Evolutionary conservation across 2,329 filamentous ascomycete species (phyloP).

Genomic region (Colletotrichum agaves): DNA sequence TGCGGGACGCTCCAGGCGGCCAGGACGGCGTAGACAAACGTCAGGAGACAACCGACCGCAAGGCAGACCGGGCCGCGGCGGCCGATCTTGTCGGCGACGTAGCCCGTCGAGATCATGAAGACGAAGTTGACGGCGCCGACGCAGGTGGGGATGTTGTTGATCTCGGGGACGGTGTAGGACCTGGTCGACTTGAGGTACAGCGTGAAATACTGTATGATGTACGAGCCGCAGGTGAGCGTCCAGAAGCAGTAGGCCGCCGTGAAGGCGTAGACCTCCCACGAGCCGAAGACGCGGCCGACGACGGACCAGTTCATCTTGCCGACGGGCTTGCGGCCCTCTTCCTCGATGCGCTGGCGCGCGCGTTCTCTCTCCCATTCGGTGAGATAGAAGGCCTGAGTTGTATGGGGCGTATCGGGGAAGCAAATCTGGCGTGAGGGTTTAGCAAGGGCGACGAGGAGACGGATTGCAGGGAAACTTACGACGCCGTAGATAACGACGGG

Average conservation of each 20-base stretch:
- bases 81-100: conserved; percentile 49
- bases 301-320: conserved; percentile 51
- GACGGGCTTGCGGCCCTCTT: conserved; percentile 54
- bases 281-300: conserved; percentile 50
- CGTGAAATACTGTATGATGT: conserved; percentile 54
- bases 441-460: not conserved
- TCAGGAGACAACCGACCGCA: conserved; percentile 48
- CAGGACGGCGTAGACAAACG: conserved; percentile 50
- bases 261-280: conserved; percentile 58
- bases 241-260: conserved; percentile 52
- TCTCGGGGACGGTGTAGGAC: conserved; percentile 50
- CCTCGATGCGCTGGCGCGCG: conserved; percentile 75
- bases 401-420: conserved; percentile 56
- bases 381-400: conserved; percentile 54
- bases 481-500: conserved; percentile 51
- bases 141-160: conserved; percentile 58
- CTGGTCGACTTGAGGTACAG: conserved; percentile 52
- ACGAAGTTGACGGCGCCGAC: conserved; percentile 56
- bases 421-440: conserved; percentile 37
- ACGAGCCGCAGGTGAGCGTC: conserved; percentile 51
- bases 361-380: conserved; percentile 68
- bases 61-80: conserved; percentile 50
- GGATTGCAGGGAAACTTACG: conserved; percentile 12
- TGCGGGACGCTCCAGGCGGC: conserved; percentile 52
- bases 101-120: conserved; percentile 52